These are phyloP conservation scores for Hemerocallis citrina DNA, from an alignment of 106 monocot species.

Conservation along the genomic window DNA sequence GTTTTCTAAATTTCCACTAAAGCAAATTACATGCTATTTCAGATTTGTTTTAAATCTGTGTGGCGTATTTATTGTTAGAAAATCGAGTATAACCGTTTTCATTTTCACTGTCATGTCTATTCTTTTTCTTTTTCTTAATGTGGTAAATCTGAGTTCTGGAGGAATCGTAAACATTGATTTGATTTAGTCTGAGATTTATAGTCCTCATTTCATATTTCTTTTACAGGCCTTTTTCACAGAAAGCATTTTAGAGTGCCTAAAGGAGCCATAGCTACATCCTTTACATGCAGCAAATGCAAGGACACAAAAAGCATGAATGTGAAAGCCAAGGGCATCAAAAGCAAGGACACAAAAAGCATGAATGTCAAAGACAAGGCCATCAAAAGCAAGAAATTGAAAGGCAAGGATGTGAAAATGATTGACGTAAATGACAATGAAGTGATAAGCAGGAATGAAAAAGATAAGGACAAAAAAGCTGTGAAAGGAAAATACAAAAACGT, in stretches of 20 bases:
- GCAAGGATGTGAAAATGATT: no score
- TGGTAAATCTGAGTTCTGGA: not conserved
- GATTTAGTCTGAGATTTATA: not conserved
- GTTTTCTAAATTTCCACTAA: not conserved
- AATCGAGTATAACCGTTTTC: not conserved
- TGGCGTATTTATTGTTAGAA: not conserved
- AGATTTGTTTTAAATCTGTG: not conserved
- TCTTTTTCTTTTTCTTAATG: not conserved
- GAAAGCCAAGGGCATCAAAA: no score
- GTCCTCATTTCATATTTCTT: not conserved
- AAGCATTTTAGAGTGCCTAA: constrained; percentile 71
- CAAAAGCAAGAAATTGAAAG: no score
- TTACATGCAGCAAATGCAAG: constrained; percentile 57
- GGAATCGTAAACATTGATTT: not conserved
- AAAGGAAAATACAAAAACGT: no score
- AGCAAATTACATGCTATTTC: not conserved
- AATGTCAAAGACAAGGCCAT: no score
- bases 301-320: constrained; percentile 10
- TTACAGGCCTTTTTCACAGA: constrained; percentile 71
- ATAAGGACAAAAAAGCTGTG: not conserved
- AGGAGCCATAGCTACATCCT: constrained; percentile 29
- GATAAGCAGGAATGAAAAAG: not conserved
- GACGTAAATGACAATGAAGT: not conserved
- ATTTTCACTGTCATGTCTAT: not conserved
- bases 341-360: not conserved